phyloP scores from a whole-genome alignment of 352 stramenopile genomes.

The Blastocystis sp. region DNA sequence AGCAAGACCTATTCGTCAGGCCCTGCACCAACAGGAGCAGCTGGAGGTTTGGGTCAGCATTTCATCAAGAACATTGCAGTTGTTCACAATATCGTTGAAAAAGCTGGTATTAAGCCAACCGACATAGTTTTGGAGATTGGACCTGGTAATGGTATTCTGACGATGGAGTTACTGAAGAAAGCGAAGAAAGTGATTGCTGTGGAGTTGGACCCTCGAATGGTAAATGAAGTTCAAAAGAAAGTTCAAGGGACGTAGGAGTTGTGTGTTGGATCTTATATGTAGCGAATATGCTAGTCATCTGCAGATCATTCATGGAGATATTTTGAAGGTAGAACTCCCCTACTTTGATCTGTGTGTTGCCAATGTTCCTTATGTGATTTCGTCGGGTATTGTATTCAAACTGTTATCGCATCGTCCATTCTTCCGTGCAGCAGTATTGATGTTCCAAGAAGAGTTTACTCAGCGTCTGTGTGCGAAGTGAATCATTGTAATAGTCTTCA shows the following conservation, averaged over 20 bases:
- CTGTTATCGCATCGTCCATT: slow-evolving; percentile 90
- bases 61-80: slow-evolving; percentile 84
- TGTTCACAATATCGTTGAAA: slow-evolving; percentile 84
- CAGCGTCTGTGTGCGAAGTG: slow-evolving; percentile 87
- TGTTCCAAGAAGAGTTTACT: slow-evolving; percentile 98
- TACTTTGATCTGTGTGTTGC: slow-evolving; percentile 99
- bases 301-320: slow-evolving; percentile 95
- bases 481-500: background rate
- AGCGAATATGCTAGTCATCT: slow-evolving; percentile 83
- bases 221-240: slow-evolving; percentile 94
- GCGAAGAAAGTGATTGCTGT: slow-evolving; percentile 93
- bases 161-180: slow-evolving; percentile 89
- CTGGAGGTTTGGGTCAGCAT: slow-evolving; percentile 85
- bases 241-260: slow-evolving; percentile 84
- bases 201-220: slow-evolving; percentile 96
- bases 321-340: slow-evolving; percentile 94
- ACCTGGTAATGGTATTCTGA: slow-evolving; percentile 95
- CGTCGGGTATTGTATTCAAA: slow-evolving; percentile 95
- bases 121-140: slow-evolving; percentile 93
- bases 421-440: slow-evolving; percentile 96
- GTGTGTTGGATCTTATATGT: slow-evolving; percentile 43
- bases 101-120: slow-evolving; percentile 85
- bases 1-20: slow-evolving; percentile 51
- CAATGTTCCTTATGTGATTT: slow-evolving; percentile 98
- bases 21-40: slow-evolving; percentile 61